phyloP scores from a whole-genome alignment of 306 rosid genomes.

The Hippophae gyantsensis region DNA sequence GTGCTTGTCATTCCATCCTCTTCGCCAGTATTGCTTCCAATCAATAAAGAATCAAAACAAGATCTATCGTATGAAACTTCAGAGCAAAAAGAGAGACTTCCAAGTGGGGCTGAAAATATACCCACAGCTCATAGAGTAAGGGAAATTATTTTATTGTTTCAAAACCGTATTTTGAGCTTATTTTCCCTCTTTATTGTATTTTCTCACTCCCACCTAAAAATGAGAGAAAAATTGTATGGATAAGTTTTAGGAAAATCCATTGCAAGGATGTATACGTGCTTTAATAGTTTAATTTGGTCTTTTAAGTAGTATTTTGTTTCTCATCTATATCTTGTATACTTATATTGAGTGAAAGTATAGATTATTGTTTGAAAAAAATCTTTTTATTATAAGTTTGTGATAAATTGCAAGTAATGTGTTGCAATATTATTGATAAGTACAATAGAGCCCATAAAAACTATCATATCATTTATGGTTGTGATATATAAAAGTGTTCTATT shows the following conservation, averaged over 20 bases:
- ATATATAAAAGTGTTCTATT: no score
- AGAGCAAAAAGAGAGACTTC: slow-evolving; percentile 45
- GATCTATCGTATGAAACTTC: slow-evolving; percentile 36
- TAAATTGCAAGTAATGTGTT: no score
- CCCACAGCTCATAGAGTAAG: slow-evolving; percentile 54
- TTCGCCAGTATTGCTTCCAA: slow-evolving; percentile 58
- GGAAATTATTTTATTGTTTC: slow-evolving; percentile 5
- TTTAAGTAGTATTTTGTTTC: no score
- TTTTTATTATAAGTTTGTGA: no score
- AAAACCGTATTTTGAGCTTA: slow-evolving; percentile 1
- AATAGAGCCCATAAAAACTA: no score
- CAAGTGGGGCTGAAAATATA: slow-evolving; percentile 66
- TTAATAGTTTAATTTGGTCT: no score
- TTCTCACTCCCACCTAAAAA: neutral
- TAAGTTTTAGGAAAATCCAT: no score
- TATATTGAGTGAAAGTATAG: no score
- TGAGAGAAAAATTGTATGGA: neutral
- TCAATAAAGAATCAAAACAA: slow-evolving; percentile 60
- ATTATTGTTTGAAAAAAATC: neutral
- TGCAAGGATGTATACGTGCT: no score
- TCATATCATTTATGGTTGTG: no score
- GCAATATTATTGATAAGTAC: no score
- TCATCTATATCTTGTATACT: no score
- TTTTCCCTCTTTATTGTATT: slow-evolving; percentile 2
- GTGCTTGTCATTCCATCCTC: slow-evolving; percentile 49